Conservation (phyloP, 2,329 filamentous ascomycete species). For the Penicillium aurantiogriseum region DNA sequence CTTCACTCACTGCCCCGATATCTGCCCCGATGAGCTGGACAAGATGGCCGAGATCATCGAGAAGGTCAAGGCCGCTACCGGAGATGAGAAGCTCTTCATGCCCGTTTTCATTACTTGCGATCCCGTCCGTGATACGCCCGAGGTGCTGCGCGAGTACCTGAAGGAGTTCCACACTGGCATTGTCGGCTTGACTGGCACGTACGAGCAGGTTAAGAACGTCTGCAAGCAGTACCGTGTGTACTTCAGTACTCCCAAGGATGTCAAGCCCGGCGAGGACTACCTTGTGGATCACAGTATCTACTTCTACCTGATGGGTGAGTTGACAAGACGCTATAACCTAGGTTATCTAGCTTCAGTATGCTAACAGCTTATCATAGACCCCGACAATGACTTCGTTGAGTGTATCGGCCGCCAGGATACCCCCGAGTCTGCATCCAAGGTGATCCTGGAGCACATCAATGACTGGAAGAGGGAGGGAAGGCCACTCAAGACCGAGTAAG, state of each 20-base stretch:
- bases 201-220: slow-evolving; percentile 87
- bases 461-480: slow-evolving; percentile 63
- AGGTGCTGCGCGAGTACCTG: slow-evolving; percentile 80
- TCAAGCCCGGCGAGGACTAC: slow-evolving; percentile 93
- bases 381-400: slow-evolving; percentile 96
- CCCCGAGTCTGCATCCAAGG: slow-evolving; percentile 75
- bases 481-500: slow-evolving; percentile 49
- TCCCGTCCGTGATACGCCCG: slow-evolving; percentile 82
- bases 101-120: slow-evolving; percentile 96
- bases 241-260: slow-evolving; percentile 85
- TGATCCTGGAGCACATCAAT: slow-evolving; percentile 83
- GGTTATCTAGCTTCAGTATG: background rate
- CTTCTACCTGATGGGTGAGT: slow-evolving; percentile 89
- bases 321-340: background rate
- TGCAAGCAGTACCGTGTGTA: slow-evolving; percentile 98
- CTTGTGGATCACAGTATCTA: slow-evolving; percentile 98
- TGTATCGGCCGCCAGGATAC: slow-evolving; percentile 93
- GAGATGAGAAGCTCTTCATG: slow-evolving; percentile 52
- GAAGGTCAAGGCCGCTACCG: slow-evolving; percentile 48
- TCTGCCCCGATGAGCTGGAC: slow-evolving; percentile 97
- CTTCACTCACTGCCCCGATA: slow-evolving; percentile 97
- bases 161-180: slow-evolving; percentile 85
- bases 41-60: slow-evolving; percentile 99
- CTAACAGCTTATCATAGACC: slow-evolving; percentile 57
- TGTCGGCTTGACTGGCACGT: slow-evolving; percentile 86